Evolutionary conservation across 192 early-diverging fungal genomes (phyloP).

Genomic region (Chytriomyces sp.): DNA sequence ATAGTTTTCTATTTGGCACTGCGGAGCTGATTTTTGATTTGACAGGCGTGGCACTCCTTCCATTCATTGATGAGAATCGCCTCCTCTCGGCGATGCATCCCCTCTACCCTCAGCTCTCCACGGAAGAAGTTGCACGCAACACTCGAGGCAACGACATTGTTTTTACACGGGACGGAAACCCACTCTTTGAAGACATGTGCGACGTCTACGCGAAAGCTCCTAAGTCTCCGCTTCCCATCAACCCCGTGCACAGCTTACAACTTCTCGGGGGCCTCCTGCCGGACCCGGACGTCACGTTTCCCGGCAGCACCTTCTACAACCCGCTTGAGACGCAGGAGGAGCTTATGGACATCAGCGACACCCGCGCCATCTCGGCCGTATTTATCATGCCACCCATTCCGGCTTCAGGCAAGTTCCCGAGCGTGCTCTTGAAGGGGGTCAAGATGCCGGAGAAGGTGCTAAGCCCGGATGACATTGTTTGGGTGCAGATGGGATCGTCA

Average conservation of each 20-base stretch:
- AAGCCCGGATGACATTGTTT: conserved; percentile 38
- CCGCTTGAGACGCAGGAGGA: conserved; percentile 39
- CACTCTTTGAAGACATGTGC: conserved; percentile 48
- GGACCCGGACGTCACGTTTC: conserved; percentile 51
- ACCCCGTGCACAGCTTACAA: conserved; percentile 24
- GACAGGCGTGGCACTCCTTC: conserved; percentile 83
- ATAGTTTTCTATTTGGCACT: background rate
- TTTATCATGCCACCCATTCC: conserved; percentile 51
- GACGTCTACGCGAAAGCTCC: conserved; percentile 37
- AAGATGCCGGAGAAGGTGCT: conserved; percentile 30
- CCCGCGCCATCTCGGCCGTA: conserved; percentile 38
- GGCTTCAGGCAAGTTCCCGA: conserved; percentile 32
- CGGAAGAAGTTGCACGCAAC: conserved; percentile 51
- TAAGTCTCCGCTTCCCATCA: conserved; percentile 36
- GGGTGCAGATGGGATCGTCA: conserved; percentile 39
- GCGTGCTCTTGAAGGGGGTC: conserved; percentile 26
- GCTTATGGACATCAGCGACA: conserved; percentile 45
- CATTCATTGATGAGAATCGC: conserved; percentile 93
- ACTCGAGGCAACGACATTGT: conserved; percentile 46
- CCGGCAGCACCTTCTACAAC: conserved; percentile 51
- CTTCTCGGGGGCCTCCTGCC: conserved; percentile 43
- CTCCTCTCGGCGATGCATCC: conserved; percentile 78
- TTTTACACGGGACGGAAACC: conserved; percentile 34
- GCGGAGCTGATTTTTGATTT: background rate
- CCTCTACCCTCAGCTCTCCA: conserved; percentile 40